phyloP scores from a whole-genome alignment of 441 rosid species.

The Syzygium syzygioides region DNA sequence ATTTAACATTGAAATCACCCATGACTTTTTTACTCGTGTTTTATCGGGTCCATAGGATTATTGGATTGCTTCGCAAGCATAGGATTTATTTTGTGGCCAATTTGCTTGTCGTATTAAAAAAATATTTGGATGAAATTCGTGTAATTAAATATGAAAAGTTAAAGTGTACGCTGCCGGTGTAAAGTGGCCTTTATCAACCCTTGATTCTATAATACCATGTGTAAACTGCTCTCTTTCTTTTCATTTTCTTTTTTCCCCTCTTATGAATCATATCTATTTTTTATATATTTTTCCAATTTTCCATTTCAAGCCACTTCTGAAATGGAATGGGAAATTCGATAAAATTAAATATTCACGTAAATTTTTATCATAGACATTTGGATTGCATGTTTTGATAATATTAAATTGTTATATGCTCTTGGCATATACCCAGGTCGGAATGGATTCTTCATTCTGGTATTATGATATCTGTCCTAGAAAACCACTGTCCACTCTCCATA shows the following conservation, averaged over 20 bases:
- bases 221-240: background rate
- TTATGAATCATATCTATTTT: background rate
- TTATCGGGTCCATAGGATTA: background rate
- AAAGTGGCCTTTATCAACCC: background rate
- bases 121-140: background rate
- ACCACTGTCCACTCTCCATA: background rate
- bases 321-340: background rate
- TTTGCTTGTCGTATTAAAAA: background rate
- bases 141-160: background rate
- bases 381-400: background rate
- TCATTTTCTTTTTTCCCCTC: background rate
- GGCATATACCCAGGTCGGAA: background rate
- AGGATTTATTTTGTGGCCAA: background rate
- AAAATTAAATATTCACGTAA: background rate
- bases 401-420: background rate
- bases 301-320: background rate
- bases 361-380: background rate
- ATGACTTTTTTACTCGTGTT: background rate
- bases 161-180: background rate
- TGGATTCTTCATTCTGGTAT: background rate
- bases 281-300: background rate
- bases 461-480: background rate
- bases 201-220: background rate
- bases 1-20: background rate
- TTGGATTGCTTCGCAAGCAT: background rate